A percentile compares a stretch with the other conserved stretches of the same genome.
Evolutionary conservation across 768 basidiomycete species (phyloP).

Genomic region (Tricholoma hemisulphureum): DNA sequence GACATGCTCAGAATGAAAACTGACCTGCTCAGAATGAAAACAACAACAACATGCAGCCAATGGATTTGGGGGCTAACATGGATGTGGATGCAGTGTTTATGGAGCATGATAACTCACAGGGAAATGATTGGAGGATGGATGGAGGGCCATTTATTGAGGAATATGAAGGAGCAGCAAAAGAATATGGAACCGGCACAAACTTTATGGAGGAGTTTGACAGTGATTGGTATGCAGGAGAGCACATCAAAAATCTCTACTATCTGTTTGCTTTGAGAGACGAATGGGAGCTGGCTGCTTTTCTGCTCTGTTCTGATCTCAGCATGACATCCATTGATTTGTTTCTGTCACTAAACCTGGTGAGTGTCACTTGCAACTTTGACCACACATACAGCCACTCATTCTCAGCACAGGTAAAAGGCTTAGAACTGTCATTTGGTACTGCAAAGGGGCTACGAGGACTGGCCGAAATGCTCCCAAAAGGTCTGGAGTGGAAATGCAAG

Average conservation of each 20-base stretch:
- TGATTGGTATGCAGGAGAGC: constrained; percentile 19
- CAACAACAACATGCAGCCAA: too few species aligned
- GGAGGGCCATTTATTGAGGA: not conserved
- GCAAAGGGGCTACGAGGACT: constrained; percentile 26
- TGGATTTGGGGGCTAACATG: too few species aligned
- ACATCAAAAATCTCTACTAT: constrained; percentile 26
- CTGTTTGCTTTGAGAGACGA: constrained; percentile 31
- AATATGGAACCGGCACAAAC: constrained; percentile 3
- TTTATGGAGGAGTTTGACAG: constrained; percentile 27
- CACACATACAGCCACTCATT: not conserved
- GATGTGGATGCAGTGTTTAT: not conserved
- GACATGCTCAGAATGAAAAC: not conserved
- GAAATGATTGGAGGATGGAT: not conserved
- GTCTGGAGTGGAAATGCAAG: constrained; percentile 25
- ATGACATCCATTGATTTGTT: constrained; percentile 28
- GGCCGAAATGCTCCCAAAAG: constrained; percentile 27
- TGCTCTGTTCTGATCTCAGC: constrained; percentile 26
- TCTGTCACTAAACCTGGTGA: constrained; percentile 25
- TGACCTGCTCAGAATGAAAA: too few species aligned
- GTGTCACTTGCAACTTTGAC: not conserved
- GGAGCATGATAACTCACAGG: not conserved
- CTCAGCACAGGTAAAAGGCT: constrained; percentile 8
- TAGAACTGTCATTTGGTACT: constrained; percentile 22
- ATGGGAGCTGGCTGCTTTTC: constrained; percentile 32
- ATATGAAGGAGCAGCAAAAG: not conserved